A percentile compares a stretch with the other conserved stretches of the same genome.
Conservation (phyloP, 257 asterid species). For the Plantago elongata region DNA sequence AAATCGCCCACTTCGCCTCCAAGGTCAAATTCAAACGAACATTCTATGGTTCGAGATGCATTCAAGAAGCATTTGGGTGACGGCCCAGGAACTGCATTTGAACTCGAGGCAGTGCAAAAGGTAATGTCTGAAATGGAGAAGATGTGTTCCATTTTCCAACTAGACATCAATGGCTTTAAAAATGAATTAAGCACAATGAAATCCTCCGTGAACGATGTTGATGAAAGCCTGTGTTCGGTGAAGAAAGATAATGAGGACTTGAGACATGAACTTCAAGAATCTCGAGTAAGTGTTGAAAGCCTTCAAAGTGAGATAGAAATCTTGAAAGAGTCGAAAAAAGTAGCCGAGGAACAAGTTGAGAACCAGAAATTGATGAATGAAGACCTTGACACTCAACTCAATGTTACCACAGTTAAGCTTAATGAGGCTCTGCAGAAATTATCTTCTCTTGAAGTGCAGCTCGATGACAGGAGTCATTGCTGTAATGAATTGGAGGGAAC, state of each 20-base stretch:
- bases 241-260: slow-evolving; percentile 28
- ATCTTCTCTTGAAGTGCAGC: slow-evolving; percentile 58
- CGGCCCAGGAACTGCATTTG: slow-evolving; percentile 42
- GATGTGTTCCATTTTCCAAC: slow-evolving; percentile 32
- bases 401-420: slow-evolving; percentile 37
- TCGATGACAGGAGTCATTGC: slow-evolving; percentile 55
- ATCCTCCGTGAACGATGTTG: not conserved
- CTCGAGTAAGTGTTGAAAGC: slow-evolving; percentile 22
- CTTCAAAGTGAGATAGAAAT: slow-evolving; percentile 36
- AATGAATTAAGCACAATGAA: slow-evolving; percentile 32
- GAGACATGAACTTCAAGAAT: slow-evolving; percentile 29
- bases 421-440: slow-evolving; percentile 49
- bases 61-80: slow-evolving; percentile 43
- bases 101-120: slow-evolving; percentile 41
- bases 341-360: slow-evolving; percentile 54
- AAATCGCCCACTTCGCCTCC: slow-evolving; percentile 58
- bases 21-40: slow-evolving; percentile 20
- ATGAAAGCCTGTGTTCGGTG: not conserved
- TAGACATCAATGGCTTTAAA: slow-evolving; percentile 42
- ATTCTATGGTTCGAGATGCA: slow-evolving; percentile 30
- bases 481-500: slow-evolving; percentile 75
- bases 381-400: slow-evolving; percentile 70
- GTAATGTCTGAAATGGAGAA: slow-evolving; percentile 58
- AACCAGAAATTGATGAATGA: slow-evolving; percentile 56
- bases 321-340: slow-evolving; percentile 44